Evolutionary conservation across 2,329 filamentous ascomycete species (phyloP).

Genomic region (Fusarium lateritium): DNA sequence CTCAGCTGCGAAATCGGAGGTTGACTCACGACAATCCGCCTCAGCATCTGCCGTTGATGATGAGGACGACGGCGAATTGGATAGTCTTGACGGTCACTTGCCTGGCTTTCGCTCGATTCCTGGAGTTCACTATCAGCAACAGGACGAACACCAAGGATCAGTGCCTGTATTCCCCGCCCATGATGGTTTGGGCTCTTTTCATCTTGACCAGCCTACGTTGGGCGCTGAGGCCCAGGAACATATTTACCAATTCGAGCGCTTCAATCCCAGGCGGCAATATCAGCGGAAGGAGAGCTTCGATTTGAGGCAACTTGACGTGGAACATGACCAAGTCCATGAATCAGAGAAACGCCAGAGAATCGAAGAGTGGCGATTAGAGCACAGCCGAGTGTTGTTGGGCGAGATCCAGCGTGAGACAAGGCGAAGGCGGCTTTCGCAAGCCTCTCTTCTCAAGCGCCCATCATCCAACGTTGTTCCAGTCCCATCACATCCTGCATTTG

Average conservation of each 20-base stretch:
- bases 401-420: constrained; percentile 90
- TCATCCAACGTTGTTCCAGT: constrained; percentile 49
- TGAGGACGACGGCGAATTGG: constrained; percentile 84
- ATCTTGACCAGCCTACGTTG: constrained; percentile 69
- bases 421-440: constrained; percentile 75
- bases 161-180: constrained; percentile 87
- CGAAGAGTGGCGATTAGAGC: constrained; percentile 92
- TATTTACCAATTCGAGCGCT: constrained; percentile 89
- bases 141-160: constrained; percentile 59
- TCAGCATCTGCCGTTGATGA: constrained; percentile 57
- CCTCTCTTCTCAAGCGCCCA: constrained; percentile 56
- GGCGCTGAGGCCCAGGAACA: constrained; percentile 80
- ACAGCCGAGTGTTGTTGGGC: constrained; percentile 86
- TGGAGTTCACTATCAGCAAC: constrained; percentile 44
- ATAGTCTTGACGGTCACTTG: constrained; percentile 93
- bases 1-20: constrained; percentile 74
- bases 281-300: constrained; percentile 69
- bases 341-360: constrained; percentile 86
- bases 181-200: constrained; percentile 92
- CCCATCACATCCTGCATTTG: constrained; percentile 48
- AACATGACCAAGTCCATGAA: constrained; percentile 72
- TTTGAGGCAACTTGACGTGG: constrained; percentile 64
- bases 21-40: constrained; percentile 59
- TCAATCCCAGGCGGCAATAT: constrained; percentile 79
- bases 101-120: constrained; percentile 84